Evolutionary conservation across 1,284 basidiomycete genomes (phyloP), one percentile per base, ranked within the genome.

Genomic region (Boletellus deceptivus): DNA sequence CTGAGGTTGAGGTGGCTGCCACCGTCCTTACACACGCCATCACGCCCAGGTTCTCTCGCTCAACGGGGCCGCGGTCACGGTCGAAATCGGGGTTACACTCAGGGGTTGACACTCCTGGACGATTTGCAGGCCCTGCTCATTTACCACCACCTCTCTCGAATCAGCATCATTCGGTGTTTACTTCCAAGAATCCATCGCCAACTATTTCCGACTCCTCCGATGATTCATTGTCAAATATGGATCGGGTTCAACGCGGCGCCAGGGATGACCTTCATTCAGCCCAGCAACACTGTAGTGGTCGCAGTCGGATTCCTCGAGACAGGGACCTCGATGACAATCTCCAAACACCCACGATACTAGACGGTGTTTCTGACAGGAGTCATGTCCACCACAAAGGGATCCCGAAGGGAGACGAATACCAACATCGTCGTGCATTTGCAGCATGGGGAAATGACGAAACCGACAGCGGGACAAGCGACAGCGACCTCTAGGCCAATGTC

Each of bases 381-480:
- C 69, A 71, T 55, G 33, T 42, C 44, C 71, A 69, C 52, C 71
- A 69, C 52, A 70, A 71, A 45, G 69, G 68, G 36, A 70, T 67
- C 48, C 71, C 71, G 24, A 67, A 50, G 47, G 66, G 68, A 42
- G 55, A 63, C 31, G 75, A 77, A 24, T 67, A 73, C 43, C 72
- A 74, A 43, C 74, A 76, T 37, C 77, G 75, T 43, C 72, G 82
- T 25, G 86, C 88, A 35, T 90, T 91, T 60, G 85, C 87, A 48
- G 89, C 89, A 17, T 89, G 83, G 82, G 90, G 89, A 1, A 85
- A 89, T 43, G 91, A 93, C 64, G 91, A 93, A 68, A 92, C 88
- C 50, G 91, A 93, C 60, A 89, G 86, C 61, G 85, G 84, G 59
- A 76, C 86, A 17, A 90, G 87, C 55, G 87, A 89, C 60, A 84